A percentile compares a stretch with the other conserved stretches of the same genome.
Evolutionary conservation across 2,329 filamentous ascomycete species (phyloP).

Genomic region (Arthrobotrys pseudoclavata): DNA sequence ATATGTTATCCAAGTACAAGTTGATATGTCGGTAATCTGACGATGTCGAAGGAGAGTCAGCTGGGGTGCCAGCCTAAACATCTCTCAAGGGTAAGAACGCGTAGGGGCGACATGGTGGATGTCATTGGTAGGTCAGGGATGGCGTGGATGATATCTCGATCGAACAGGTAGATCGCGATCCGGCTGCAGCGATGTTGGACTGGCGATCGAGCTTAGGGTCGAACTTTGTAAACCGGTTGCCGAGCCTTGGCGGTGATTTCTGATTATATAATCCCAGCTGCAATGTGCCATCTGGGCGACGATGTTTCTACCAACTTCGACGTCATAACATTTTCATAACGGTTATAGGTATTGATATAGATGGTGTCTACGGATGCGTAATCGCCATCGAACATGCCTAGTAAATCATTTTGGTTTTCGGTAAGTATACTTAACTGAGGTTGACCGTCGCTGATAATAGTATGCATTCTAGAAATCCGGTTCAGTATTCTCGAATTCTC

Average conservation of each 20-base stretch:
- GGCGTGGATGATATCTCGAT: slow-evolving; percentile 69
- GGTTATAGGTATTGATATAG: neutral
- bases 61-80: neutral
- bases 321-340: neutral
- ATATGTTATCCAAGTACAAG: neutral
- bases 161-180: slow-evolving; percentile 12
- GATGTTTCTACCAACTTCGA: neutral
- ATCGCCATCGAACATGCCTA: too few species aligned
- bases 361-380: neutral
- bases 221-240: neutral
- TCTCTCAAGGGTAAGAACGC: neutral
- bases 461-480: too few species aligned
- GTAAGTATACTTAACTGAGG: too few species aligned
- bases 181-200: neutral
- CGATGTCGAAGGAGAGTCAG: slow-evolving; percentile 61
- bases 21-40: slow-evolving; percentile 63
- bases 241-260: slow-evolving; percentile 4
- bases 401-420: too few species aligned
- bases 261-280: slow-evolving; percentile 1
- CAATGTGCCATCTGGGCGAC: neutral
- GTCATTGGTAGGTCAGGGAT: neutral
- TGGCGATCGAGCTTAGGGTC: slow-evolving; percentile 7
- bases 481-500: too few species aligned
- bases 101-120: neutral
- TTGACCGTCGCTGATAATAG: too few species aligned